Evolutionary conservation across 306 rosid genomes (phyloP), one percentile per base, ranked within the genome.

Genomic region (Calophaca sinica): DNA sequence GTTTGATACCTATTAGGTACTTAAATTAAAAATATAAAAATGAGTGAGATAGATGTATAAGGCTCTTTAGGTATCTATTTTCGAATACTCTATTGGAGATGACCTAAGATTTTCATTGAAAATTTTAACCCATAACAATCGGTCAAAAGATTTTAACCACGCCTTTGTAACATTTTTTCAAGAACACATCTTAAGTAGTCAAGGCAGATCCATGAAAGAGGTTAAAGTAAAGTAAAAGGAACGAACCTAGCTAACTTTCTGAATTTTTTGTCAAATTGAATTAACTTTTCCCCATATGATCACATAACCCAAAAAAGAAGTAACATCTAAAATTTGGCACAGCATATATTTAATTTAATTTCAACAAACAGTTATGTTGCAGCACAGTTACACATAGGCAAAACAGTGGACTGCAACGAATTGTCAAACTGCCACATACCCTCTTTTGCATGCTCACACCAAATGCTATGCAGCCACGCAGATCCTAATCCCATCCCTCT

Each of bases 361-460:
- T 0, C 54, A 63, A 8, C n/a, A 26, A 35, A 28, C 31, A 70
- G 13, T 2, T 33, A 39, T 48, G 20, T 20, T 10, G 14, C 71
- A 45, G 42, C 46, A 49, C 11, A 44, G 2, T 49, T 33, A 68
- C 63, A 63, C 57, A 73, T 62, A 46, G 6, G 50, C 79, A 52
- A 58, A n/a, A 15, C 2, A 10, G 44, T 46, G 83, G 36, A 20
- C 70, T 64, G 78, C 77, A 64, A 72, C 46, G 62, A 68, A 77
- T 14, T 77, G 73, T 71, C 44, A 62, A 65, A 80, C 36, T 64
- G 97, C 91, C 98, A 91, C 97, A 63, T 91, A 86, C 83, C 87
- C 87, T 13, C 15, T 35, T 71, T 86, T 89, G 96, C 97, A 93
- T 93, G 98, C 68, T 78, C 52, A 82, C 74, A 84, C 85, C 97